These are phyloP conservation scores for Salicornia ramosissima DNA, from an alignment of 148 eudicot genomes.

Conservation along the genomic window DNA sequence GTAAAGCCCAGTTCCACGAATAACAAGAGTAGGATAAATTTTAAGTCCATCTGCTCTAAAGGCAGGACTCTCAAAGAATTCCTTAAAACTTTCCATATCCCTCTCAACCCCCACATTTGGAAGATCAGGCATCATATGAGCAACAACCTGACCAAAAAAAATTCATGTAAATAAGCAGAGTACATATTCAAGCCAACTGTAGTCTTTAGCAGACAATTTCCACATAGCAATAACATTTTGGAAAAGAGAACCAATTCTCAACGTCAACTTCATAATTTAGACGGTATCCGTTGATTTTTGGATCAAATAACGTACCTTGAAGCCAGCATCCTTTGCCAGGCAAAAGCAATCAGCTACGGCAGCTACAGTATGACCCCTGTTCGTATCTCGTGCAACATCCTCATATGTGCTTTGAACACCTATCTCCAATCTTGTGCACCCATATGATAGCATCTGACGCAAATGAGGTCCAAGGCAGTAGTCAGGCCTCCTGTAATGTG, in stretches of 20 bases:
- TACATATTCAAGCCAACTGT: neutral
- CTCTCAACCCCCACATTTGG: conserved; percentile 99
- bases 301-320: conserved; percentile 53
- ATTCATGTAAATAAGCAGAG: neutral
- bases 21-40: conserved; percentile 99
- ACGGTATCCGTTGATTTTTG: too few relatives aligned
- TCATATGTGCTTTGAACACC: conserved; percentile 99
- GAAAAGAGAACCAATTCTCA: neutral
- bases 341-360: conserved; percentile 98
- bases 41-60: conserved; percentile 97
- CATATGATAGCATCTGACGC: conserved; percentile 93
- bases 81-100: conserved; percentile 95
- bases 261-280: neutral
- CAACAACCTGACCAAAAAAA: conserved; percentile 68
- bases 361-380: conserved; percentile 98
- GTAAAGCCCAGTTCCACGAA: conserved; percentile 99
- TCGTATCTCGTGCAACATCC: conserved; percentile 98
- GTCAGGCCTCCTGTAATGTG: conserved; percentile 79
- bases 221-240: neutral
- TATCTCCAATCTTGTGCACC: conserved; percentile 95
- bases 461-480: conserved; percentile 98
- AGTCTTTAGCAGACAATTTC: neutral
- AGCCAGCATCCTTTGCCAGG: conserved; percentile 99
- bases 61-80: conserved; percentile 93
- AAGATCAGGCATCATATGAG: conserved; percentile 99